Evolutionary conservation across 371 early-diverging fungal genomes (phyloP).

Genomic region (Mortierella sp.): DNA sequence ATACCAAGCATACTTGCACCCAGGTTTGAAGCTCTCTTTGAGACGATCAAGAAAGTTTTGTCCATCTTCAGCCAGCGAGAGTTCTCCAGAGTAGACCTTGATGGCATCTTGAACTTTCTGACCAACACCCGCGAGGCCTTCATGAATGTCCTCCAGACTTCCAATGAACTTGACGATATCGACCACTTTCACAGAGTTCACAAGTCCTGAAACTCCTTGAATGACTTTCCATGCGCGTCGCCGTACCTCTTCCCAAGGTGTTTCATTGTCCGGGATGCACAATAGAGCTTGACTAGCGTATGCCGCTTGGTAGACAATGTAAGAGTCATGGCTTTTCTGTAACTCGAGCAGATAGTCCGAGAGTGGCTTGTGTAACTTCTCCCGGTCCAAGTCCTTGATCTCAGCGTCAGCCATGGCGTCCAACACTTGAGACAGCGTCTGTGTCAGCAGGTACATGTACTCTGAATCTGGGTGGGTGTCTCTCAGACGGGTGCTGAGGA

Average conservation of each 20-base stretch:
- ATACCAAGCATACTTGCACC: too few species aligned
- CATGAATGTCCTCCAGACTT: background rate
- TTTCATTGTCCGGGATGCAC: constrained; percentile 14
- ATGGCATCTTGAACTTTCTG: too few species aligned
- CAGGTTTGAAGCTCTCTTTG: too few species aligned
- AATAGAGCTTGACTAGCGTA: constrained; percentile 11
- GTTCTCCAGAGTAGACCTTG: too few species aligned
- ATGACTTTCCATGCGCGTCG: background rate
- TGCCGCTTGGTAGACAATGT: constrained; percentile 10
- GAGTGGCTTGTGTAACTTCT: constrained; percentile 2
- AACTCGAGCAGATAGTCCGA: background rate
- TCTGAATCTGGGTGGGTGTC: background rate
- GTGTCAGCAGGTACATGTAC: background rate
- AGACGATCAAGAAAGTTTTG: too few species aligned
- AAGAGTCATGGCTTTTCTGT: constrained; percentile 7
- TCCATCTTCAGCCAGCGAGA: too few species aligned
- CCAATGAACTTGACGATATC: constrained; percentile 2
- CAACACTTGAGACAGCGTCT: constrained; percentile 9
- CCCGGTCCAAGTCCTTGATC: constrained; percentile 9
- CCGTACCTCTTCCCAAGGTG: background rate
- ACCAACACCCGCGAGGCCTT: too few species aligned
- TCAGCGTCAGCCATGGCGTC: constrained; percentile 13
- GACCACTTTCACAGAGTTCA: constrained; percentile 7
- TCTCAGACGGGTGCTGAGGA: constrained; percentile 2
- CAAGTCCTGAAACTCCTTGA: background rate